Evolutionary conservation across 2,329 filamentous ascomycete genomes (phyloP).

Genomic region (Sarocladium kiliense): DNA sequence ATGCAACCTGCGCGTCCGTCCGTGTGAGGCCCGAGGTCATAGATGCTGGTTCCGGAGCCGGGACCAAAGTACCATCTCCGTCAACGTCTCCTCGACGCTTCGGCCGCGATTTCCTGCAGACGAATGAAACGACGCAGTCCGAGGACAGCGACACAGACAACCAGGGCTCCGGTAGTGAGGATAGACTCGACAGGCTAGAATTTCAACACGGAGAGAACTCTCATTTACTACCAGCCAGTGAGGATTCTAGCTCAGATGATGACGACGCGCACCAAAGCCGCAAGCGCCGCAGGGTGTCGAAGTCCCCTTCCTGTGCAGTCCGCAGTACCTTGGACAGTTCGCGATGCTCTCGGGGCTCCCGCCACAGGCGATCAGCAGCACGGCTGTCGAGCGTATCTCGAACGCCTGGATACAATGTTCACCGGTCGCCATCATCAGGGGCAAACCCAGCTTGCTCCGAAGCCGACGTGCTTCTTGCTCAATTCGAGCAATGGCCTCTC

Average conservation of each 20-base stretch:
- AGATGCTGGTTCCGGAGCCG: not conserved
- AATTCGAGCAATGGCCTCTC: not conserved
- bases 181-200: not conserved
- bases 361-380: not conserved
- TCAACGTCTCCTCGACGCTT: not conserved
- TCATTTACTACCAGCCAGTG: not conserved
- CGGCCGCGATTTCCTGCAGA: not conserved
- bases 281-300: not conserved
- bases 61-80: not conserved
- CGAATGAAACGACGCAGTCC: not conserved
- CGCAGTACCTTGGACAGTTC: not conserved
- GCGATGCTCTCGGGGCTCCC: not conserved
- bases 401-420: not conserved
- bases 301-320: not conserved
- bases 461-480: not conserved
- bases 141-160: not conserved
- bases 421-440: not conserved
- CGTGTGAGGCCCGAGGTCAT: not conserved
- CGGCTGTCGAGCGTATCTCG: not conserved
- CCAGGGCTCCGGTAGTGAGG: not conserved
- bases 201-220: not conserved
- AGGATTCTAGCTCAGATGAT: not conserved
- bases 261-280: not conserved
- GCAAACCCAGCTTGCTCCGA: not conserved
- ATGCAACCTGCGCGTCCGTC: not conserved